Conservation (phyloP, 2,329 filamentous ascomycete genomes). For the Aspergillus brunneoviolaceus region DNA sequence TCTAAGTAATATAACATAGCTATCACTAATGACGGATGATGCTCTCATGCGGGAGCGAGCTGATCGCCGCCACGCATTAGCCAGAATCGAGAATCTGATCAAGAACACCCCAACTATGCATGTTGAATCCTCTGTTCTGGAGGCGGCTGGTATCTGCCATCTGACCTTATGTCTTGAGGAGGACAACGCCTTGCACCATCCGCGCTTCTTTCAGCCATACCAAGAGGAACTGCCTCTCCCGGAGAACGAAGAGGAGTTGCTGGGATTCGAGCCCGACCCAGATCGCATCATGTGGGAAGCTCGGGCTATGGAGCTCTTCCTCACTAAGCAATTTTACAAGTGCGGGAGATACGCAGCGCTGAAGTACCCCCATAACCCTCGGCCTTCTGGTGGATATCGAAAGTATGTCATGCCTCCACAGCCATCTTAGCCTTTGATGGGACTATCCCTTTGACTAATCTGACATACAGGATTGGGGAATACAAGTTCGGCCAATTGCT, state of each 20-base stretch:
- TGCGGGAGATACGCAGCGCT: not conserved
- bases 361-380: not conserved
- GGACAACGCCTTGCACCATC: not conserved
- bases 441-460: not conserved
- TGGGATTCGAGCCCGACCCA: not conserved
- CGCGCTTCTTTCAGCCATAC: not conserved
- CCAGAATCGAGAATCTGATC: not conserved
- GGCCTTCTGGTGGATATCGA: not conserved
- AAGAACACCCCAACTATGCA: not conserved
- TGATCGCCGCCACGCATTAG: not conserved
- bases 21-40: not conserved
- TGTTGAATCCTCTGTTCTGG: not conserved
- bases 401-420: not conserved
- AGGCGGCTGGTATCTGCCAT: conserved; percentile 2
- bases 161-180: not conserved
- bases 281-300: conserved; percentile 1
- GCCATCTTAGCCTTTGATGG: not conserved
- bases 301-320: conserved; percentile 2
- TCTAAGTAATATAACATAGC: no score
- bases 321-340: not conserved
- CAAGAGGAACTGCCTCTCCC: conserved; percentile 3
- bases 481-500: conserved; percentile 5
- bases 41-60: not conserved
- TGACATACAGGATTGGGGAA: not conserved
- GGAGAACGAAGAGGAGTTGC: conserved; percentile 1